phyloP scores from a whole-genome alignment of 148 eudicot species.

The Dysphania ambrosioides region DNA sequence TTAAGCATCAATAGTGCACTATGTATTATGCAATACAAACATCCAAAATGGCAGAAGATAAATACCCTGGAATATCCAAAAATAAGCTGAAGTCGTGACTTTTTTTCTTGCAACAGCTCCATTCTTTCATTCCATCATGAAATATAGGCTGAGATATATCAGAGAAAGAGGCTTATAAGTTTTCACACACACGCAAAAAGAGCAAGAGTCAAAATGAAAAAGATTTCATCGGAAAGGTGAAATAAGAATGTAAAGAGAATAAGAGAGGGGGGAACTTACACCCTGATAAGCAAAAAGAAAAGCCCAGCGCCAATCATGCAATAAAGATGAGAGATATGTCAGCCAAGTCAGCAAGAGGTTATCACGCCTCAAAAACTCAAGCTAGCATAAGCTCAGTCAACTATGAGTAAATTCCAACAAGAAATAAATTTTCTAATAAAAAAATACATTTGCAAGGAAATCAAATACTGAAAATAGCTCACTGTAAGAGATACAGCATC shows the following conservation, averaged over 20 bases:
- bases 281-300: conserved; percentile 30
- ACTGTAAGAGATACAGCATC: neutral
- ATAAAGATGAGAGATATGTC: neutral
- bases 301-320: conserved; percentile 20
- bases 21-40: neutral
- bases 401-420: neutral
- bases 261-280: conserved; percentile 26
- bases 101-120: conserved; percentile 96
- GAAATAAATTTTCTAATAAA: neutral
- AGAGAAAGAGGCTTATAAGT: conserved; percentile 12
- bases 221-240: neutral
- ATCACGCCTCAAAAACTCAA: conserved; percentile 1
- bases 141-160: conserved; percentile 69
- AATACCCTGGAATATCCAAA: conserved; percentile 83
- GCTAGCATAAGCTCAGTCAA: neutral
- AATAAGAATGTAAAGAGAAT: neutral
- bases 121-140: conserved; percentile 93
- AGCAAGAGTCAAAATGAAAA: neutral
- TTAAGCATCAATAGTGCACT: neutral
- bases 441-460: neutral
- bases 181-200: neutral
- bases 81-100: conserved; percentile 94
- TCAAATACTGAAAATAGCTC: neutral
- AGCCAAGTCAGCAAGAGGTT: conserved; percentile 12
- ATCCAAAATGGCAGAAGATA: conserved; percentile 5